These are phyloP conservation scores for Plectranthus barbatus DNA, from an alignment of 257 asterid genomes.

Conservation along the genomic window DNA sequence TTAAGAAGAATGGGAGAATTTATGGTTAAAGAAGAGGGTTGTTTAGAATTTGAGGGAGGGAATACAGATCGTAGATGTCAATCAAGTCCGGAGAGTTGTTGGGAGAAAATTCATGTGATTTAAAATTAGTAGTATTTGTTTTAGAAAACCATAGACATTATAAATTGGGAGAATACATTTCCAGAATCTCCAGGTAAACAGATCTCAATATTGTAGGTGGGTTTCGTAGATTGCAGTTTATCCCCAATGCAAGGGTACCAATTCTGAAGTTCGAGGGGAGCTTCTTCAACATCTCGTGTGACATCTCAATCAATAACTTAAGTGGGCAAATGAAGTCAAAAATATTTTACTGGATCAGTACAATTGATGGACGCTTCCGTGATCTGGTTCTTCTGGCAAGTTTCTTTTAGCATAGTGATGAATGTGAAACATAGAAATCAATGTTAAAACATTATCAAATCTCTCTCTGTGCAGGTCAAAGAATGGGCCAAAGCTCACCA, in stretches of 20 bases:
- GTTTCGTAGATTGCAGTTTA: conserved; percentile 43
- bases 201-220: conserved; percentile 71
- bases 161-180: too few species aligned
- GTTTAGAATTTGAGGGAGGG: too few species aligned
- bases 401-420: conserved; percentile 13
- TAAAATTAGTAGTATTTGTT: too few species aligned
- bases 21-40: too few species aligned
- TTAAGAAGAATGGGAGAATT: too few species aligned
- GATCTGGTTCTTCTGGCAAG: conserved; percentile 79
- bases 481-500: conserved; percentile 88
- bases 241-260: conserved; percentile 76
- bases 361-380: conserved; percentile 82
- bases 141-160: too few species aligned
- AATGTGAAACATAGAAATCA: not conserved
- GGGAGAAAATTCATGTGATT: too few species aligned
- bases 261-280: conserved; percentile 64
- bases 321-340: conserved; percentile 93
- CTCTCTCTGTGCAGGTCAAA: conserved; percentile 65
- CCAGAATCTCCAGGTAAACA: too few species aligned
- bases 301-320: conserved; percentile 78
- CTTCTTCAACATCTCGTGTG: conserved; percentile 68
- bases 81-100: too few species aligned
- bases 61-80: too few species aligned
- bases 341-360: conserved; percentile 72
- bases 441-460: conserved; percentile 7